Evolutionary conservation across 2,329 filamentous ascomycete genomes (phyloP), one percentile per base, ranked within the genome.

Genomic region (Elsinoe arachidis): DNA sequence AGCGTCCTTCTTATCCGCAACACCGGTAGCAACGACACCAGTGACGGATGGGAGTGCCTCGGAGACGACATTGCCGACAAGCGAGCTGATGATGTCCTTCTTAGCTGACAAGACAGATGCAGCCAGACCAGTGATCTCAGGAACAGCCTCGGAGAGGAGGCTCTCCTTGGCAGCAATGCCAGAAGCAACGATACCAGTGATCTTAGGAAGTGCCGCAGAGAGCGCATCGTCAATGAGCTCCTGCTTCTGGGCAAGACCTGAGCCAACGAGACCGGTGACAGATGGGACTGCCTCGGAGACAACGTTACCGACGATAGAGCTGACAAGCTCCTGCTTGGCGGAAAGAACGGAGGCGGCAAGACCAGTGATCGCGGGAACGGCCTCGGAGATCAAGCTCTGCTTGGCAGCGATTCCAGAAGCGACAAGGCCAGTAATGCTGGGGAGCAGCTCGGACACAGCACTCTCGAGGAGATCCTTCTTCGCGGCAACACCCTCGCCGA

Each of bases 391-490:
- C 12, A 53, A 21, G 12, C 49, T 53, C 34, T 53, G 9, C 19
- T 53, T 53, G 15, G n/a, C 49, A 21, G 49, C 49, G 10, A 53
- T 53, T 2, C 15, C 49, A 15, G 49, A 53, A 19, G 49, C 49
- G 17, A 53, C 49, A 6, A 53, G 33, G 17, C 49, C 49, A 7
- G 49, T 53, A 11, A 53, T 35, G 19, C 33, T 26, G 5, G 49
- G 49, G 9, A 53, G 49, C 14, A 35, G 26, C 5, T 53, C 49
- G 5, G 49, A 53, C 6, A 39, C 49, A 17, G 34, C 49, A 14
- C 33, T 39, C 17, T 38, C 17, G 49, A 53, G 17, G 19, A 53
- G 7, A 11, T 26, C 33, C 11, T 15, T 11, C n/a, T 39, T 39
- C 3, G n/a, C 9, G 7, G 49, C 11, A n/a, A 53, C 19, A 15